Base-by-base conservation (phyloP, 495 filamentous ascomycete genomes). In the Antarctomyces pellizariae region DNA sequence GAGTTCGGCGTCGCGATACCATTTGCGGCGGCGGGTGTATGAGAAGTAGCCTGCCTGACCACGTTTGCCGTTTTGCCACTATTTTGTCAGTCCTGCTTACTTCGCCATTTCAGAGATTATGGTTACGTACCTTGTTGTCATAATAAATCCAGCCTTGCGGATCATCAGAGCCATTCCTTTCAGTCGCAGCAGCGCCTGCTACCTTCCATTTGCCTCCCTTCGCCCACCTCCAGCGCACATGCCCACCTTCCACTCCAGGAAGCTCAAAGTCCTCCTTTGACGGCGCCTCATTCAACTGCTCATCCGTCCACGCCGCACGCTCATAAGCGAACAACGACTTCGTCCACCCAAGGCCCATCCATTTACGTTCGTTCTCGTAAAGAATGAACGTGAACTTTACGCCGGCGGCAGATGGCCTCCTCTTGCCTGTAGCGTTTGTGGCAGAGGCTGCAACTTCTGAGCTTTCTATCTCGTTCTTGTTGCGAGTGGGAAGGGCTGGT, bases 281-380 rank as follows among this genome's bases (percentile, higher is more conserved):
- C 2, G 78, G 68, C 12, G 76, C 69, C 0, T 69, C 33, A 34
- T 91, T 86, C 25, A 91, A 59, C 44, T 93, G 77, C 46, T 99
- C 89, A 41, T 99, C 86, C 3, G 89, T 93, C 82, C 83, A 99
- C 1, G 83, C 56, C 4, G 67, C 62, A 17, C 86, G 64, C 42
- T 99, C 86, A 35, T 92, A 77, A 0, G 77, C 67, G 35, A 97
- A 75, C 18, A 95, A 49, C 4, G 71, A 86, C 7, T 70, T 71
- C 0, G 89, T 95, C 86, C 86, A 99, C 2, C 86, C 86, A 11
- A 95, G 56, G 2, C 82, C 89, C 7, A 95, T 47, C 86, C 86
- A 99, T 20, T 86, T 67, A 13, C 86, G 70, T 47, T 99, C 84
- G 36, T 99, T 99, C 43, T 99, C 86, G 40, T 76, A 95, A 2